A percentile compares a stretch with the other conserved stretches of the same genome.
These are phyloP conservation scores for California macrophylla DNA, from an alignment of 441 rosid genomes.

Conservation along the genomic window DNA sequence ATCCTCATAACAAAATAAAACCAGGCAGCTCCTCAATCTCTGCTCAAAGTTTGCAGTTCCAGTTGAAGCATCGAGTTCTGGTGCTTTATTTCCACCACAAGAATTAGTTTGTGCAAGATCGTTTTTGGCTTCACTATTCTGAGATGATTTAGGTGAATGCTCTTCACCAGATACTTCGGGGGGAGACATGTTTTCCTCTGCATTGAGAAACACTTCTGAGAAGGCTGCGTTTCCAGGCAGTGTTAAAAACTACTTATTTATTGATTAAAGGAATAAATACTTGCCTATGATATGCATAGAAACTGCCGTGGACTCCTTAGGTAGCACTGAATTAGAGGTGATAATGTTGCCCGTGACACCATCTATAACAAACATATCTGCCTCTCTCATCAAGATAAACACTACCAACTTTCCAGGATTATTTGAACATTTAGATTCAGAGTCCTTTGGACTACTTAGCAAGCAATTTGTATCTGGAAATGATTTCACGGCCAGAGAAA, in stretches of 20 bases:
- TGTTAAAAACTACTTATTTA: conserved; percentile 8
- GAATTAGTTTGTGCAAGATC: conserved; percentile 27
- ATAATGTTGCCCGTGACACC: conserved; percentile 42
- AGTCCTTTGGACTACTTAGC: conserved; percentile 24
- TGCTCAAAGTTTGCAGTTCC: conserved; percentile 29
- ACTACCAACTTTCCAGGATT: conserved; percentile 25
- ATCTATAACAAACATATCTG: conserved; percentile 42
- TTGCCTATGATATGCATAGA: conserved; percentile 57
- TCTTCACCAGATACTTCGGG: conserved; percentile 29
- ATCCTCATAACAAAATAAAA: conserved; percentile 59
- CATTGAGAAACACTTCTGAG: conserved; percentile 25
- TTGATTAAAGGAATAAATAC: conserved; percentile 18
- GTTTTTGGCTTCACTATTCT: conserved; percentile 26
- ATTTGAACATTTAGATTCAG: conserved; percentile 24
- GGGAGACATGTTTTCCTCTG: conserved; percentile 39
- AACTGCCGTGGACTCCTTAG: conserved; percentile 37
- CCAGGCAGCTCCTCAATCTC: conserved; percentile 22
- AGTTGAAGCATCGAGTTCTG: conserved; percentile 28
- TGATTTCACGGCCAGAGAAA: conserved; percentile 39
- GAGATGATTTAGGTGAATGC: conserved; percentile 21
- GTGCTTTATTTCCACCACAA: conserved; percentile 28
- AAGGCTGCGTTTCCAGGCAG: conserved; percentile 8
- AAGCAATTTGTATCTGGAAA: conserved; percentile 25
- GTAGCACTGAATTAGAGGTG: conserved; percentile 30
- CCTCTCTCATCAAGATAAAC: conserved; percentile 47